Base-by-base conservation (phyloP, 768 basidiomycete species). In the Hypsizygus marmoreus region DNA sequence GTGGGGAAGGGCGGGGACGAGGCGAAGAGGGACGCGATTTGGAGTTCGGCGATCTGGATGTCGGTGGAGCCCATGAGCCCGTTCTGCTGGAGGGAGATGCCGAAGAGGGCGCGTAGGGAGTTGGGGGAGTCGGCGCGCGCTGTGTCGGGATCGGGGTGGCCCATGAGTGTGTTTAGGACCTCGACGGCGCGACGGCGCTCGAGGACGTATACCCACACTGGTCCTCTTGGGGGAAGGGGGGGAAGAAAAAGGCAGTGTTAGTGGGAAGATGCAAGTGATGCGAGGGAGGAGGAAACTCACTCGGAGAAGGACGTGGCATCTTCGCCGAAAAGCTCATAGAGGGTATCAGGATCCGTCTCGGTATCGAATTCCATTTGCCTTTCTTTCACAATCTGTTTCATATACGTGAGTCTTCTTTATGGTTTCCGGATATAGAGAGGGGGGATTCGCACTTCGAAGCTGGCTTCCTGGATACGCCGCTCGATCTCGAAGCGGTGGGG, bases 161-260 rank as follows among this genome's bases (percentile, higher is more conserved):
- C 86, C 77, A 91, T 88, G 56, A 92, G 79, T 0, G 84, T 81
- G 35, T 79, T 72, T 76, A 86, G 85, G 41, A 90, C 87, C 64
- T 90, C 83, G 37, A 93, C 84, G 5, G 91, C 86, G 29, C 86
- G 80, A 40, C 86, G 74, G 28, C 90, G 81, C 61, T 91, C 91
- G 50, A 93, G 84, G 29, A 93, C 86, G 64, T 91, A 93, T 16
- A 93, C 88, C 87, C 91, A 91, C n/a, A 91, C 87, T 14, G 90
- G 86, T 46, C 88, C 88, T 51, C 89, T 91, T n/a, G n/a, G n/a
- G n/a, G n/a, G n/a, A n/a, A n/a, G n/a, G n/a, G n/a, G n/a, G n/a
- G n/a, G n/a, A n/a, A n/a, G n/a, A n/a, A n/a, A n/a, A n/a, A n/a
- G n/a, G n/a, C n/a, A n/a, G n/a, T n/a, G 50, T 42, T 23, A 48